Conservation (phyloP, 495 filamentous ascomycete species). For the Aspergillus olivimuriae region DNA sequence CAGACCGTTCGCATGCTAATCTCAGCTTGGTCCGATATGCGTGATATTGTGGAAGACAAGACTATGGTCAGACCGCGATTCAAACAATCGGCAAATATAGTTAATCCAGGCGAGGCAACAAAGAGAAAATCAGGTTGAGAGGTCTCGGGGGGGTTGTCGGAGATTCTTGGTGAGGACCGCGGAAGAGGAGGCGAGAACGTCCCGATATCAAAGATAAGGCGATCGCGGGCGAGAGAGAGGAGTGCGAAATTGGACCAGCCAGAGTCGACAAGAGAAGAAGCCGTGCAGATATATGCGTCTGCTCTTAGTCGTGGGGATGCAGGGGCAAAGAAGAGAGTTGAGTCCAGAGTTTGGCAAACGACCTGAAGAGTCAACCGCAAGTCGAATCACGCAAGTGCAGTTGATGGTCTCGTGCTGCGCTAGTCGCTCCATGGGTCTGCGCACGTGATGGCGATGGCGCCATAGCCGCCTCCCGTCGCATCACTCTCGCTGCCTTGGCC, state of each 20-base stretch:
- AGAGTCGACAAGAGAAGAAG: neutral
- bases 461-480: constrained; percentile 9
- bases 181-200: neutral
- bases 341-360: too few species aligned
- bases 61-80: too few species aligned
- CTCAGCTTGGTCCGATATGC: neutral
- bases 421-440: neutral
- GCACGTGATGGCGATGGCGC: constrained; percentile 21
- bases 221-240: neutral
- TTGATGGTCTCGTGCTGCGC: constrained; percentile 9
- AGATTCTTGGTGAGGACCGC: neutral
- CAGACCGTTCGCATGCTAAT: neutral
- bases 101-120: neutral
- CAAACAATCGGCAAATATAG: neutral
- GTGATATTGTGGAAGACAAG: neutral
- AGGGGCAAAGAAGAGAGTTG: too few species aligned
- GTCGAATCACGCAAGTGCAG: constrained; percentile 13
- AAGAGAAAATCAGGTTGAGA: neutral
- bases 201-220: neutral
- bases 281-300: neutral
- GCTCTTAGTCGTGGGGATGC: too few species aligned
- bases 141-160: too few species aligned
- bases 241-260: neutral
- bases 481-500: constrained; percentile 5
- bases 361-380: neutral